Evolutionary conservation across 2,329 filamentous ascomycete species (phyloP), one percentile per base, ranked within the genome.

Genomic region (Trichoderma guizhouense): DNA sequence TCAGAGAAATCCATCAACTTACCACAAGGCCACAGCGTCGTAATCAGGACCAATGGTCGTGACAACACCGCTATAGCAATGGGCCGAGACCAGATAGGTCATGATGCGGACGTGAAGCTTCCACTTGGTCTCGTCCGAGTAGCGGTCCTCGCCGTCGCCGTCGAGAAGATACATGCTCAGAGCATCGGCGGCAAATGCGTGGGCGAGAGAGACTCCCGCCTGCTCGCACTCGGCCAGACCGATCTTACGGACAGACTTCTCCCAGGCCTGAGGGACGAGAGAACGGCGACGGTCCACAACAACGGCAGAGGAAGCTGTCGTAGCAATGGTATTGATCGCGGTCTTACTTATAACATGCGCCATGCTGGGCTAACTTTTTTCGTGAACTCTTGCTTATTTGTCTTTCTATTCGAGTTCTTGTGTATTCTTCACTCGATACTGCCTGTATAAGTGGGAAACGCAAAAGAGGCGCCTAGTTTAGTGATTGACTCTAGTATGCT

Each of bases 1-100:
- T 2, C 2, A 18, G 15, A 53, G n/a, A 43, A 39, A 15, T 12
- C 3, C 1, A 1, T 26, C 3, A 39, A 85, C 89, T 79, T 84
- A 94, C 93, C 93, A 96, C 67, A 96, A 84, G 71, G 92, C 92
- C 69, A 96, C 90, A 74, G 89, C 91, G 75, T 93, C 93, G 78
- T 92, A 93, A 78, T 94, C 89, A 7, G 90, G 87, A 21, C 93
- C 93, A 73, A 93, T 89, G 70, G 91, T 90, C 60, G 92, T 91
- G 69, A 93, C 93, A 72, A 93, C 81, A 71, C 93, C 93, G 76
- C 90, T 90, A 77, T 92, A 86, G 80, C 89, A 90, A 79, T 94
- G 92, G 73, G 92, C 90, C 72, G 93, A 92, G 64, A 91, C 90
- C 76, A 93, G 87, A 81, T 94, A 95, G 76, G 90, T 91, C 84